Evolutionary conservation across 768 basidiomycete species (phyloP).

Genomic region (Hebeloma cylindrosporum): DNA sequence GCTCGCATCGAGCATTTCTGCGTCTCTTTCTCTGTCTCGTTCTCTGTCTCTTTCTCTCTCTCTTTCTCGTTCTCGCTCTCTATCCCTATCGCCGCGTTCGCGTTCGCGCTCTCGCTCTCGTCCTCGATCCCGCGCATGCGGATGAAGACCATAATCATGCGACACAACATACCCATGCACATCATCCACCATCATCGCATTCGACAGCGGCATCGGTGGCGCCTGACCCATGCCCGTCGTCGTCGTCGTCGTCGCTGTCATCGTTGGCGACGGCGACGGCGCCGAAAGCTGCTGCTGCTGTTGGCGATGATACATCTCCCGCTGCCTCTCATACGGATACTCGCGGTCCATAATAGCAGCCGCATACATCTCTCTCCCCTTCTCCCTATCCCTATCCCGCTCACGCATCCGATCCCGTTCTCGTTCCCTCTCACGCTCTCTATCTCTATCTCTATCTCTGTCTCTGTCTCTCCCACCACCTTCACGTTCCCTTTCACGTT

Average conservation of each 20-base stretch:
- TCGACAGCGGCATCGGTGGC: not conserved
- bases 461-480: slow-evolving; percentile 5
- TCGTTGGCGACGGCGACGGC: not conserved
- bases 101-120: not conserved
- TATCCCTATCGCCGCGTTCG: not conserved
- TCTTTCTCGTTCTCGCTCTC: slow-evolving; percentile 3
- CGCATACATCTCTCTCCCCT: slow-evolving; percentile 12
- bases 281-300: not conserved
- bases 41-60: slow-evolving; percentile 9
- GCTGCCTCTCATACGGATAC: too few relatives aligned
- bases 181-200: slow-evolving; percentile 4
- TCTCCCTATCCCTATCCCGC: too few relatives aligned
- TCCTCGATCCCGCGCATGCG: not conserved
- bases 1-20: too few relatives aligned
- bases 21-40: not conserved
- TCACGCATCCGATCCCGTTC: slow-evolving; percentile 23
- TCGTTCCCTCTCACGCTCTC: slow-evolving; percentile 15
- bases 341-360: slow-evolving; percentile 1
- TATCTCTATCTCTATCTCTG: not conserved
- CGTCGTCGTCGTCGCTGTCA: not conserved
- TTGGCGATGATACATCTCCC: not conserved
- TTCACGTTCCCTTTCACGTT: slow-evolving; percentile 12
- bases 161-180: not conserved
- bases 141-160: not conserved
- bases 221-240: not conserved